A percentile compares a stretch with the other conserved stretches of the same genome.
phyloP scores from a whole-genome alignment of 2,329 filamentous ascomycete genomes.

The Mollisiaceae sp. region DNA sequence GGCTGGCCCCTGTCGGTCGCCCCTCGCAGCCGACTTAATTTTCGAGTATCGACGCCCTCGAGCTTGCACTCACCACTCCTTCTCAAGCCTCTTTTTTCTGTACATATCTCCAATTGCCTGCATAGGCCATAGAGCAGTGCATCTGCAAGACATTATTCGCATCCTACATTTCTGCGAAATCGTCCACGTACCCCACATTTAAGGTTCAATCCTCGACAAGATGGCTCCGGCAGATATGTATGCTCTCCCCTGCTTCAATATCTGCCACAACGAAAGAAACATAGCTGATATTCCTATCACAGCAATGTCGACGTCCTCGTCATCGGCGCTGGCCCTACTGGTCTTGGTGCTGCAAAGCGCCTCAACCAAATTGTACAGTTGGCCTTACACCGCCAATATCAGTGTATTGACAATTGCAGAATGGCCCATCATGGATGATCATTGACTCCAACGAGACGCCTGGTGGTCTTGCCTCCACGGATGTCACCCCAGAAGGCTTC shows the following conservation, averaged over 20 bases:
- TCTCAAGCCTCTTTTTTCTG: slow-evolving; percentile 12
- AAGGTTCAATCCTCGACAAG: background rate
- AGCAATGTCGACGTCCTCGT: slow-evolving; percentile 94
- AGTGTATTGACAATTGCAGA: slow-evolving; percentile 54
- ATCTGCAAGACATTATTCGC: slow-evolving; percentile 18
- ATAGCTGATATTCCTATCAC: slow-evolving; percentile 22
- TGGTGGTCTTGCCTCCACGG: slow-evolving; percentile 94
- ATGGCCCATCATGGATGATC: slow-evolving; percentile 94
- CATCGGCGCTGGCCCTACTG: slow-evolving; percentile 96
- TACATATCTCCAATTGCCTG: slow-evolving; percentile 13
- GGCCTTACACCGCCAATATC: slow-evolving; percentile 26
- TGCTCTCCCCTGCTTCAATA: slow-evolving; percentile 13
- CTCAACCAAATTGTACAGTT: slow-evolving; percentile 84
- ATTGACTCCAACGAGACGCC: slow-evolving; percentile 90
- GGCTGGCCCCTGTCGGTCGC: no score
- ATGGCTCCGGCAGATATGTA: slow-evolving; percentile 32
- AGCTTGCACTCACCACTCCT: background rate
- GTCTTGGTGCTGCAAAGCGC: slow-evolving; percentile 96
- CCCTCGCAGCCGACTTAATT: background rate
- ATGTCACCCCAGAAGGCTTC: slow-evolving; percentile 94
- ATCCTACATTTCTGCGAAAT: background rate
- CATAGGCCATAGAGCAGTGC: slow-evolving; percentile 15
- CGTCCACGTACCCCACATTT: background rate
- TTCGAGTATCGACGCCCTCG: slow-evolving; percentile 13
- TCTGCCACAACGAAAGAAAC: background rate